Evolutionary conservation across 345 rosid genomes (phyloP).

Genomic region (Euphorbia lathyris): DNA sequence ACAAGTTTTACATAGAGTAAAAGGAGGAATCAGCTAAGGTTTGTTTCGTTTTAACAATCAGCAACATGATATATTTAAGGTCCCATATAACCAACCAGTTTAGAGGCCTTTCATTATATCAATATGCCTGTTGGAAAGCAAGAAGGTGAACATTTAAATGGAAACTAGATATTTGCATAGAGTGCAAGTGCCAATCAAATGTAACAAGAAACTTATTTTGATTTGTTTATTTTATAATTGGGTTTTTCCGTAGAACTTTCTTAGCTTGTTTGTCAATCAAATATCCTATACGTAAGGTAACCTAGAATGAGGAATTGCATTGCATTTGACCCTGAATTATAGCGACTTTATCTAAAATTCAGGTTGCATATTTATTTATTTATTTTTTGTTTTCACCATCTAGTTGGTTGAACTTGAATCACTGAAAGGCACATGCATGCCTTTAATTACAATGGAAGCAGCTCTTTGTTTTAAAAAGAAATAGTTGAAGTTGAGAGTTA

Average conservation of each 20-base stretch:
- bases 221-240: neutral
- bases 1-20: slow-evolving; percentile 74
- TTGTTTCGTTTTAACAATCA: neutral
- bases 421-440: slow-evolving; percentile 24
- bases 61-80: too few relatives aligned
- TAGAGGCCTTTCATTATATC: neutral
- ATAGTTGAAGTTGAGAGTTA: neutral
- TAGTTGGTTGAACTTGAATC: neutral
- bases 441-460: slow-evolving; percentile 31
- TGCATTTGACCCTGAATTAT: neutral
- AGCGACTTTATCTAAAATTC: neutral
- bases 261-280: neutral
- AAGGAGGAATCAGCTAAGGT: slow-evolving; percentile 9
- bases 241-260: neutral
- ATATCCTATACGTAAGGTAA: neutral
- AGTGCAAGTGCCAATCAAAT: neutral
- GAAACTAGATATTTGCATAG: neutral
- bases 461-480: neutral
- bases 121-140: neutral
- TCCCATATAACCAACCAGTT: too few relatives aligned
- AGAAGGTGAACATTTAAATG: neutral
- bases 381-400: neutral
- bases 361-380: neutral
- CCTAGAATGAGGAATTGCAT: neutral
- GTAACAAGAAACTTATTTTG: neutral